Percentiles rank a stretch among this genome's conserved stretches.
These are phyloP conservation scores for Monosporascus ibericus DNA, from an alignment of 2,329 filamentous ascomycete species.

Conservation along the genomic window DNA sequence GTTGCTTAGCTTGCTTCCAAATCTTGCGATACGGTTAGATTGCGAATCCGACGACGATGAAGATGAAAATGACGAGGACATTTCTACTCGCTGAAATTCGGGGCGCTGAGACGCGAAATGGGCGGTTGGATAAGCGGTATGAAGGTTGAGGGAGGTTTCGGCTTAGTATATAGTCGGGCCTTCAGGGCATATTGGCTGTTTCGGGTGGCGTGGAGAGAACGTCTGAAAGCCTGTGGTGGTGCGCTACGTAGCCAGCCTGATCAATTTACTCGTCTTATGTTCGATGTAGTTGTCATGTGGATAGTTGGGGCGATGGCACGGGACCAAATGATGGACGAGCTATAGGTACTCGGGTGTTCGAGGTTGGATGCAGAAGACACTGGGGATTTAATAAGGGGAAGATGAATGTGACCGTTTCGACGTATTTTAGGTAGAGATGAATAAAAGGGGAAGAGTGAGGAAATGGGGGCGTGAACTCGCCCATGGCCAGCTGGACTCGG, in stretches of 20 bases:
- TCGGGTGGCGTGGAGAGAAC: neutral
- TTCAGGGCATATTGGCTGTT: neutral
- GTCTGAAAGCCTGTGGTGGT: neutral
- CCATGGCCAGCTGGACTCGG: too few relatives aligned
- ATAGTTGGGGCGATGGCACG: neutral
- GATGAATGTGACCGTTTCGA: too few relatives aligned
- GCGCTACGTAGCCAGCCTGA: neutral
- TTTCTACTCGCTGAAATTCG: constrained; percentile 17
- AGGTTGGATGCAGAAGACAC: neutral
- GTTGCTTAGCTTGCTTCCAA: constrained; percentile 14
- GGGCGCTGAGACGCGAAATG: neutral
- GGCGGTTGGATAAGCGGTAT: neutral
- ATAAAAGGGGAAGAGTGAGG: too few relatives aligned
- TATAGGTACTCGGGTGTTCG: neutral
- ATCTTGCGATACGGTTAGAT: constrained; percentile 16
- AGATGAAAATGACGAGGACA: constrained; percentile 34
- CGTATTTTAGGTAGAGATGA: too few relatives aligned
- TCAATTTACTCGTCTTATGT: neutral
- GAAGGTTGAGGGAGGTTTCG: neutral
- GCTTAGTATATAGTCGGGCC: neutral
- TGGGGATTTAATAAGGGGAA: too few relatives aligned
- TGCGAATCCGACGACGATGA: constrained; percentile 13
- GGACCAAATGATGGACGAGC: neutral
- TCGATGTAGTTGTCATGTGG: neutral
- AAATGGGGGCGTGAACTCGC: too few relatives aligned